Evolutionary conservation across 2,329 filamentous ascomycete genomes (phyloP), one percentile per base, ranked within the genome.

Genomic region (Penicillium sp.): DNA sequence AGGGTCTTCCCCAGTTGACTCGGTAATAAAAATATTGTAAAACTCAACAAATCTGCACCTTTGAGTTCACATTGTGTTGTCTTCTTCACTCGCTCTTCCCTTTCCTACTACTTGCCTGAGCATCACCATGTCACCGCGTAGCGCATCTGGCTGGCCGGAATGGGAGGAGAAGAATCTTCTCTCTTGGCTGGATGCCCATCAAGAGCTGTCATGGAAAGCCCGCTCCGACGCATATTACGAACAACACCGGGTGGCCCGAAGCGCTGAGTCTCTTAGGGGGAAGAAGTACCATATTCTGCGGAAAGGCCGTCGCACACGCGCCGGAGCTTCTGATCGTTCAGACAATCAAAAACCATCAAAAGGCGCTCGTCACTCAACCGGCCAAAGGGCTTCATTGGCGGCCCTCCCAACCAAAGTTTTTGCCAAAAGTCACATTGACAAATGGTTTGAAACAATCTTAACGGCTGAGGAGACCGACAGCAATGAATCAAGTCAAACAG

Each of bases 151-250:
- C 27, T 46, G 29, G 43, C 18, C 31, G 13, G 31, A 46, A 46
- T 46, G 39, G 45, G 51, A 54, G n/a, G 51, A 54, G 32, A 43
- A 46, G 27, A 46, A 46, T 22, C 43, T 46, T 46, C 43, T 46
- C 43, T 21, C 29, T 10, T 34, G 29, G 29, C 16, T 46, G 16
- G 43, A 34, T 13, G 29, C 43, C 8, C 29, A 34, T 46, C 16
- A 3, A 6, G 43, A 18, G 43, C 43, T 46, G 9, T 21, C 43
- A 16, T 46, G 29, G 43, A 46, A 46, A 46, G 43, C 43, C 43
- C 29, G 44, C 40, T 36, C 44, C 27, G 21, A 48, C 16, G 45
- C 39, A 32, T 49, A 54, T 44, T 44, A 43, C 18, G 38, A 54
- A 16, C 40, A 49, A 48, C 16, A 47, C n/a, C 29, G 22, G 32